Evolutionary conservation across 1,139 yeast species (phyloP), one percentile per base, ranked within the genome.

Genomic region (Yamadazyma diddensiae): DNA sequence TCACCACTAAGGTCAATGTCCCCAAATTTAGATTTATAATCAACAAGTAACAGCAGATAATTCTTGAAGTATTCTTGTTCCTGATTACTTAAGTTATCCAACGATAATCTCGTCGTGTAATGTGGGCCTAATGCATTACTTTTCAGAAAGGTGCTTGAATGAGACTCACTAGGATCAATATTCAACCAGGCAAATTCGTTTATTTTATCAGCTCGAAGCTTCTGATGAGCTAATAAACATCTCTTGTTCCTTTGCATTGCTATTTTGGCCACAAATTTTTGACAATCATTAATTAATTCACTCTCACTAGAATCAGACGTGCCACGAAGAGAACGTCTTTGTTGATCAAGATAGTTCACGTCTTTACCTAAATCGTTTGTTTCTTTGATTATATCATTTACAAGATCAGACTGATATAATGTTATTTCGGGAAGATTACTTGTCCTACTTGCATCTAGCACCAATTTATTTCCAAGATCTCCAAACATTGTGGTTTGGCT

Each of bases 401-500:
- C 81, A n/a, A 84, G 57, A 24, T 85, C 94, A 11, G 79, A 77
- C 43, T 83, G 88, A 54, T 81, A 88, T 7, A 77, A 57, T 0
- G 97, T 92, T 1, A 92, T 53, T 15, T 70, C 73, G 6, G 82
- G 81, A 26, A 92, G 63, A 28, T 76, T 74, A 38, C 72, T 69
- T 0, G 94, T 69, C 44, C 98, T 65, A 44, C 88, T 83, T 10
- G 97, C 94, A 42, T 92, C 97, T 25, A 80, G 67, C 3, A 86
- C 72, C 17, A 92, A 74, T 53, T 92, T 92, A 39, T 79, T 76
- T 1, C 94, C 96, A 3, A 75, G 52, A 47, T 90, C 97, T 21
- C 97, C 97, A 50, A 86, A 85, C 98, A 92, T 92, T 5, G n/a
- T 22, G n/a, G n/a, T n/a, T n/a, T n/a, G n/a, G n/a, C n/a, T n/a